Conservation (phyloP, 2,329 filamentous ascomycete species). For the Fusarium marasasianum region DNA sequence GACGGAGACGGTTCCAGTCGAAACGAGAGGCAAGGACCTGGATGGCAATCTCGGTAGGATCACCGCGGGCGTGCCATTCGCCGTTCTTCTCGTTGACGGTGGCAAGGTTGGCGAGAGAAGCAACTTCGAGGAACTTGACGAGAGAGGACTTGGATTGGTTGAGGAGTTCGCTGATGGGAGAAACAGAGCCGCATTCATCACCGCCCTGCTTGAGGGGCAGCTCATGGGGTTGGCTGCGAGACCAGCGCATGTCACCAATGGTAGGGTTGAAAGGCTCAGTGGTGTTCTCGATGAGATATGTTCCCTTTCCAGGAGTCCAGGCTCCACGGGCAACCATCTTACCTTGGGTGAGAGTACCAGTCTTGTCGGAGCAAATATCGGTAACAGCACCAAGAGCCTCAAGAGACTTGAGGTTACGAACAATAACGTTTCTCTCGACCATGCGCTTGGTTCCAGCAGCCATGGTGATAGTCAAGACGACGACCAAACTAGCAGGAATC, state of each 20-base stretch:
- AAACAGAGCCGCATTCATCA: constrained; percentile 39
- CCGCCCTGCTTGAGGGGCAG: constrained; percentile 50
- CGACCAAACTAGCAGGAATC: constrained; percentile 60
- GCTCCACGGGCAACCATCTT: constrained; percentile 71
- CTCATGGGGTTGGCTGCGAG: constrained; percentile 49
- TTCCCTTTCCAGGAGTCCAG: constrained; percentile 67
- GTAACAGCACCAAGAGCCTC: constrained; percentile 71
- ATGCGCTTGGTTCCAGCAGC: constrained; percentile 63
- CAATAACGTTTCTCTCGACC: constrained; percentile 63
- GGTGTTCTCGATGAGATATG: constrained; percentile 65
- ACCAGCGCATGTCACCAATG: constrained; percentile 57
- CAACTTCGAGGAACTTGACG: constrained; percentile 65
- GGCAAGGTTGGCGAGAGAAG: constrained; percentile 66
- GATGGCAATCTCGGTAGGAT: constrained; percentile 77
- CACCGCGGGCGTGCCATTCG: constrained; percentile 68
- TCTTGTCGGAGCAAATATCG: constrained; percentile 64
- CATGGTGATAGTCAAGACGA: constrained; percentile 69
- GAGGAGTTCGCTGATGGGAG: constrained; percentile 47
- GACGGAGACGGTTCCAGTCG: constrained; percentile 64
- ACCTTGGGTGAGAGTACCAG: constrained; percentile 69
- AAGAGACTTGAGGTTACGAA: constrained; percentile 60
- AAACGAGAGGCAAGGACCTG: constrained; percentile 77
- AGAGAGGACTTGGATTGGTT: constrained; percentile 55
- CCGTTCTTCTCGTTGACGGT: constrained; percentile 56
- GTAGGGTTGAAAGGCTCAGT: constrained; percentile 67